Evolutionary conservation across 2,329 filamentous ascomycete species (phyloP), one percentile per base, ranked within the genome.

Genomic region (Madurella mycetomatis): DNA sequence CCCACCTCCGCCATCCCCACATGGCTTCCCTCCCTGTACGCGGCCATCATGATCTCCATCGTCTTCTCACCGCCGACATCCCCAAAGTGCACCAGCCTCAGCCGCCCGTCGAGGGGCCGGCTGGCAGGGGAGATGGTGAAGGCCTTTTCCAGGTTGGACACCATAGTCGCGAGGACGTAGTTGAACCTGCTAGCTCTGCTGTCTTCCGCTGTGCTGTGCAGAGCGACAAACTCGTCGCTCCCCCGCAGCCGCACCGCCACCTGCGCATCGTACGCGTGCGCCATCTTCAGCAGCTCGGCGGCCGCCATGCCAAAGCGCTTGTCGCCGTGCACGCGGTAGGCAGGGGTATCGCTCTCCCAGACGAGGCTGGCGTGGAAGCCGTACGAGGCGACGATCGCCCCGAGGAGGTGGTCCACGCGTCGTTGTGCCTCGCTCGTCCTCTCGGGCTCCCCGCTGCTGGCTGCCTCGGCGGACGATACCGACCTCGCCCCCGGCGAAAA

Each of bases 311-410:
- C 80, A 72, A 97, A 97, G 17, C 92, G 81, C 66, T 87, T 82
- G 32, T 78, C 77, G 12, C 92, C 92, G 65, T 87, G 85, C 61
- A 83, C 81, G 58, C 92, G 86, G 70, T 92, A 92, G 60, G 84
- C 86, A 0, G 82, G 76, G 0, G 92, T 95, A 69, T 97, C 92
- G 69, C 88, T 94, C 73, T 96, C 91, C 63, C 89, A 91, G 18
- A 97, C 90, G 3, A 97, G 79, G 41, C 86, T 85, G 31, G 92
- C 89, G 66, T 97, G 92, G 65, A 97, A 84, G 17, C 88, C 92
- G 80, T 95, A 95, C 69, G 88, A 94, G 43, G 86, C 86, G 1
- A 97, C 92, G 18, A 96, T 90, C 19, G 87, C 87, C 25, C 90
- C 92, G 64, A 87, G 81, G 19, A 87, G 73, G 44, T 70, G 67